Percentiles rank a stretch among this genome's conserved stretches.
Conservation (phyloP, 1,284 basidiomycete genomes). For the Naganishia cerealis region DNA sequence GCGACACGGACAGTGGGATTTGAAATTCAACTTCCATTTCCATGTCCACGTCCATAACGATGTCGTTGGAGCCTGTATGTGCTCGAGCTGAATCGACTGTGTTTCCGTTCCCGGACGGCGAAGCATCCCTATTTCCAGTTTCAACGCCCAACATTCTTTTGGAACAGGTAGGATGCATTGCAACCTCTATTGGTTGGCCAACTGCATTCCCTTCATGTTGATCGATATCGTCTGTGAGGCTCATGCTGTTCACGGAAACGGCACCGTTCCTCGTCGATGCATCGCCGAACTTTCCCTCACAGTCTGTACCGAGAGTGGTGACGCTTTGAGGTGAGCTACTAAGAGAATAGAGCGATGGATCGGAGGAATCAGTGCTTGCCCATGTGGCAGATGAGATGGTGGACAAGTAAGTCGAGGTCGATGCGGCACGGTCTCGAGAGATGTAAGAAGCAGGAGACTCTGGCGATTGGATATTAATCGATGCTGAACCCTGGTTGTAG, state of each 20-base stretch:
- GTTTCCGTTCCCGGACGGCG: background rate
- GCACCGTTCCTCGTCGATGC: background rate
- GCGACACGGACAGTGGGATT: background rate
- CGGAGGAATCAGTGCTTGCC: slow-evolving; percentile 19
- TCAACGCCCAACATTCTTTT: slow-evolving; percentile 12
- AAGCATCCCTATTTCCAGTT: background rate
- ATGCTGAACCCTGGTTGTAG: slow-evolving; percentile 19
- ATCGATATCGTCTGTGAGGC: slow-evolving; percentile 4
- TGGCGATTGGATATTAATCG: background rate
- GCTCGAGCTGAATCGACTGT: background rate
- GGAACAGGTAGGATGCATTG: slow-evolving; percentile 34
- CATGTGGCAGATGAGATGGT: slow-evolving; percentile 15
- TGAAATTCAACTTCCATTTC: slow-evolving; percentile 22
- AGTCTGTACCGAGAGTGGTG: slow-evolving; percentile 18
- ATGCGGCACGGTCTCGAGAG: slow-evolving; percentile 19
- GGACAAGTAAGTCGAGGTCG: slow-evolving; percentile 19
- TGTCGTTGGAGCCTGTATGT: no score
- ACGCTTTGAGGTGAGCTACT: slow-evolving; percentile 22
- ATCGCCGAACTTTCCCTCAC: background rate
- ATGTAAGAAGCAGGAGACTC: background rate
- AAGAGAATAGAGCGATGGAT: slow-evolving; percentile 19
- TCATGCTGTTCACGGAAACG: background rate
- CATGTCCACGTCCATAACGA: slow-evolving; percentile 1
- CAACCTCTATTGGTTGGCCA: slow-evolving; percentile 13
- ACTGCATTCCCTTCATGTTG: slow-evolving; percentile 23